Evolutionary conservation across 2,329 filamentous ascomycete species (phyloP).

Genomic region (Phialophora macrospora): DNA sequence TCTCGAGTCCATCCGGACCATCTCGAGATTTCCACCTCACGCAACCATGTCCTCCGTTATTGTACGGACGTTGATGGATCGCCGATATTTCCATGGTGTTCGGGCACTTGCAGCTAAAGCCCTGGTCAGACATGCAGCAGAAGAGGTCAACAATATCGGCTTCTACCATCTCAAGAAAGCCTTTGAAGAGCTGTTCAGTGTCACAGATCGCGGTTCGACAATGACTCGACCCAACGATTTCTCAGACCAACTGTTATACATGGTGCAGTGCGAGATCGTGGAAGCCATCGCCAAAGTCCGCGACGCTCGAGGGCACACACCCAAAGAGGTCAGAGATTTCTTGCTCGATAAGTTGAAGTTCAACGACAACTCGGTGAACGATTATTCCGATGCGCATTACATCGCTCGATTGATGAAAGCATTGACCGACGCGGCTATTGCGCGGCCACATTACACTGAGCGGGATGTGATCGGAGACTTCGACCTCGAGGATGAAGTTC

Average conservation of each 20-base stretch:
- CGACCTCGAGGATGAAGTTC: constrained; percentile 54
- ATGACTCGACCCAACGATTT: constrained; percentile 93
- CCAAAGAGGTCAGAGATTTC: constrained; percentile 77
- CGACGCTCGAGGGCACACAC: constrained; percentile 75
- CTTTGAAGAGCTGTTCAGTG: constrained; percentile 87
- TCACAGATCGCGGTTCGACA: constrained; percentile 65
- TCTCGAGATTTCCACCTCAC: constrained; percentile 70
- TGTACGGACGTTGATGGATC: constrained; percentile 85
- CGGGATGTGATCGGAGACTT: constrained; percentile 51
- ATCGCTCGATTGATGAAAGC: constrained; percentile 76
- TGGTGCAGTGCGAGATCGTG: constrained; percentile 82
- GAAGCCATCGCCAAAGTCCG: constrained; percentile 78
- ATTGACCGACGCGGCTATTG: constrained; percentile 61
- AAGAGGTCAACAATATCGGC: constrained; percentile 75
- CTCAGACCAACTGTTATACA: constrained; percentile 80
- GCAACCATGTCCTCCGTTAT: constrained; percentile 87
- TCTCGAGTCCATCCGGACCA: constrained; percentile 73
- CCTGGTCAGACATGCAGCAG: constrained; percentile 75
- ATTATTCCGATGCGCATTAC: constrained; percentile 88
- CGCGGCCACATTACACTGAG: constrained; percentile 45
- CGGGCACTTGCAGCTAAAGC: constrained; percentile 81
- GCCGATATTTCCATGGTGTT: constrained; percentile 91
- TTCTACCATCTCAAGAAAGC: constrained; percentile 81
- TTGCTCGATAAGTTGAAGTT: constrained; percentile 86
- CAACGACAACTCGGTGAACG: constrained; percentile 92